These are phyloP conservation scores for Trametes meyenii DNA, from an alignment of 768 basidiomycete species.

Conservation along the genomic window DNA sequence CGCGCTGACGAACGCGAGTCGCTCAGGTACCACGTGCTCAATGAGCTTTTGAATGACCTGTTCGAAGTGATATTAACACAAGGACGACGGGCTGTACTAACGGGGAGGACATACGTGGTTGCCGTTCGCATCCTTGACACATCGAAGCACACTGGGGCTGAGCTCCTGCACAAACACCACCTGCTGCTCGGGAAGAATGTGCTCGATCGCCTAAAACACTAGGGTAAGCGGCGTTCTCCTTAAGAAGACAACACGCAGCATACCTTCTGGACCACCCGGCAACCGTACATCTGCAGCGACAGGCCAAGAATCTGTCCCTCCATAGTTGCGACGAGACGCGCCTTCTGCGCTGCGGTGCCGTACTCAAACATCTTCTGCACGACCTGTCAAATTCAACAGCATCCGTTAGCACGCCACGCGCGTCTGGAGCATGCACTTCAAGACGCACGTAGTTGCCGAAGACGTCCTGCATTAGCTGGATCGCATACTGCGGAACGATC, in stretches of 20 bases:
- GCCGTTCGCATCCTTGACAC: constrained; percentile 89
- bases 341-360: constrained; percentile 76
- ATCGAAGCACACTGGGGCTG: constrained; percentile 77
- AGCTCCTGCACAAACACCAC: constrained; percentile 74
- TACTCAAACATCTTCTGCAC: constrained; percentile 93
- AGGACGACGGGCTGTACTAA: not conserved
- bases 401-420: not conserved
- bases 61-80: constrained; percentile 8
- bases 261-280: constrained; percentile 94
- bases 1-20: constrained; percentile 69
- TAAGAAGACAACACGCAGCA: constrained; percentile 1
- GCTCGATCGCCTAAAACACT: constrained; percentile 73
- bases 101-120: constrained; percentile 81
- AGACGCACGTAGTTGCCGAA: constrained; percentile 91
- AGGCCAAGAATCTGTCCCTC: constrained; percentile 76
- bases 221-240: not conserved
- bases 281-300: constrained; percentile 93
- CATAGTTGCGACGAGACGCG: constrained; percentile 68
- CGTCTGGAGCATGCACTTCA: not conserved
- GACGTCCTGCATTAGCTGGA: constrained; percentile 85
- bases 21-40: constrained; percentile 75
- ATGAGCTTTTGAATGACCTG: constrained; percentile 90
- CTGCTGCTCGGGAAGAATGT: constrained; percentile 78
- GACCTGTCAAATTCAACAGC: constrained; percentile 52
- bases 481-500: constrained; percentile 73